Conservation (phyloP, 2,329 filamentous ascomycete genomes). For the Xylaria sp. region DNA sequence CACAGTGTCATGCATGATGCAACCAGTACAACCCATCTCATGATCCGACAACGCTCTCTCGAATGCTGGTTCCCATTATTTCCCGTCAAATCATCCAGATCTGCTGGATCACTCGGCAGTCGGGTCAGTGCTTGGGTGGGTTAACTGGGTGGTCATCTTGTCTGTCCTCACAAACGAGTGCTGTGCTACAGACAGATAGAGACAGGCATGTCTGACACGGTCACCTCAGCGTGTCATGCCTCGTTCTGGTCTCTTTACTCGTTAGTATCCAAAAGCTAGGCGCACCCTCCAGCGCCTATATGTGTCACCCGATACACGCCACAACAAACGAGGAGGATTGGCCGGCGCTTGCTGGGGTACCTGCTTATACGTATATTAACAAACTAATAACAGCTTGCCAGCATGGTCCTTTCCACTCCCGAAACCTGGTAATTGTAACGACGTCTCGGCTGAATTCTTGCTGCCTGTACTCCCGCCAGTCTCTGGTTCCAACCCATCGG, state of each 20-base stretch:
- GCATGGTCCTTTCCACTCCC: conserved; percentile 24
- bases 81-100: conserved; percentile 34
- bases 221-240: conserved; percentile 17
- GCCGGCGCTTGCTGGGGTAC: neutral
- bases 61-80: conserved; percentile 19
- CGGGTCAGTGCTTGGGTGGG: conserved; percentile 17
- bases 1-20: conserved; percentile 30
- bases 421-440: conserved; percentile 33
- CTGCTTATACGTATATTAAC: neutral
- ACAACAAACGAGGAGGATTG: conserved; percentile 10
- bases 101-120: conserved; percentile 28
- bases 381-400: conserved; percentile 5
- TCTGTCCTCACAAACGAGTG: neutral
- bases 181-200: neutral
- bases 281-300: neutral
- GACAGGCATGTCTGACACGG: conserved; percentile 4
- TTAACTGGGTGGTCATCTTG: neutral
- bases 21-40: conserved; percentile 26
- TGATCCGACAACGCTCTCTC: conserved; percentile 23
- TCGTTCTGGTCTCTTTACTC: conserved; percentile 4
- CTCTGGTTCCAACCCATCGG: conserved; percentile 26
- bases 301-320: conserved; percentile 19
- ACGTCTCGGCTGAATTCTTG: conserved; percentile 34
- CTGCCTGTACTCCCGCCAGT: conserved; percentile 1
- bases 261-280: neutral